A percentile compares a stretch with the other conserved stretches of the same genome.
These are phyloP conservation scores for Heterobasidion annosum DNA, from an alignment of 1,284 basidiomycete genomes.

Conservation along the genomic window DNA sequence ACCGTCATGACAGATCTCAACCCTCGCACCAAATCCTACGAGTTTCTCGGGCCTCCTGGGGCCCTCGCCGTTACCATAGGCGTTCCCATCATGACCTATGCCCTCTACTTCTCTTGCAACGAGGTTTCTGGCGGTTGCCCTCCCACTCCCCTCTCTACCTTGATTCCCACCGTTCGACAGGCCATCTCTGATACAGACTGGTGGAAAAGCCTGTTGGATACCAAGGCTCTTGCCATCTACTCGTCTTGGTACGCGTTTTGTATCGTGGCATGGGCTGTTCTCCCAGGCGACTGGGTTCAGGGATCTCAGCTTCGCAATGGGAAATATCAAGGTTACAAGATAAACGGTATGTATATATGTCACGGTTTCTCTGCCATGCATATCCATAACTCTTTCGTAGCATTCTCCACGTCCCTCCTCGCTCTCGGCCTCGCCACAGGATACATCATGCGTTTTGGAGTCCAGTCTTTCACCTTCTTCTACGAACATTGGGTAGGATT, in stretches of 20 bases:
- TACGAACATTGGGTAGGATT: constrained; percentile 93
- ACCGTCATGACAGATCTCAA: not conserved
- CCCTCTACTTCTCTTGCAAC: not conserved
- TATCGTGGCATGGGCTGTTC: constrained; percentile 72
- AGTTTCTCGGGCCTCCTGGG: not conserved
- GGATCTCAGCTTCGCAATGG: constrained; percentile 80
- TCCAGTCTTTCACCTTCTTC: constrained; percentile 78
- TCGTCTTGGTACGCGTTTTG: constrained; percentile 87
- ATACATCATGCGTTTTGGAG: constrained; percentile 66
- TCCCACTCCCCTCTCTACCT: constrained; percentile 22
- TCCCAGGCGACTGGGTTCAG: constrained; percentile 84
- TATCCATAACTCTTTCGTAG: constrained; percentile 29
- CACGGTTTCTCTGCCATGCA: not conserved
- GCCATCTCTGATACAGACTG: constrained; percentile 44
- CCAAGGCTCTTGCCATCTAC: constrained; percentile 70
- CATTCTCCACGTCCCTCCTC: constrained; percentile 81
- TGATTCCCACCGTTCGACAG: constrained; percentile 33
- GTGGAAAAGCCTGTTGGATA: constrained; percentile 77
- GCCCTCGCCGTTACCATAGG: not conserved
- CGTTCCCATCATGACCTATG: not conserved
- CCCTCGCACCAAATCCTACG: not conserved
- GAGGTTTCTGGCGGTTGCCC: not conserved
- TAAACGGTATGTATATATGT: constrained; percentile 65
- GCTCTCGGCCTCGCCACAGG: constrained; percentile 65
- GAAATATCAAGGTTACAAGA: constrained; percentile 78